Evolutionary conservation across 164 flowering plant species (phyloP).

Genomic region (Annona squamosa): DNA sequence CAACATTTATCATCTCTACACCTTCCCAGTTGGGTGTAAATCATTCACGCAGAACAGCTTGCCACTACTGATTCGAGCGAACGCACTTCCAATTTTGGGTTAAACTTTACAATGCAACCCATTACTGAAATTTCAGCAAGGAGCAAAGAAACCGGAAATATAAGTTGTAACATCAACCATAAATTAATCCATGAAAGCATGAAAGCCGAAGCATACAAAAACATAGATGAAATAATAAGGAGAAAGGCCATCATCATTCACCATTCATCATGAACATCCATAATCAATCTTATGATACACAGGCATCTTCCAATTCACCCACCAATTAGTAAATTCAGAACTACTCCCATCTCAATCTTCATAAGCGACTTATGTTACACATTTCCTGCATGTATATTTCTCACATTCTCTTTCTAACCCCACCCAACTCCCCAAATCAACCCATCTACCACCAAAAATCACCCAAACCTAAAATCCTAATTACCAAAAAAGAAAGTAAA

Average conservation of each 20-base stretch:
- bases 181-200: neutral
- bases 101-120: no score
- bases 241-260: neutral
- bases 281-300: conserved; percentile 1
- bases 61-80: no score
- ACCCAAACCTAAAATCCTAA: neutral
- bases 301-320: neutral
- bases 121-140: no score
- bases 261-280: neutral
- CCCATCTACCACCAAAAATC: neutral
- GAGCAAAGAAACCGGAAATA: no score
- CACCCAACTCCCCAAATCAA: conserved; percentile 1
- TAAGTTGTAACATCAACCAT: no score
- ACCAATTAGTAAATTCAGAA: neutral
- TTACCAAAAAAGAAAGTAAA: neutral
- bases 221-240: neutral
- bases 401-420: neutral
- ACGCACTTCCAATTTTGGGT: no score
- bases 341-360: conserved; percentile 2
- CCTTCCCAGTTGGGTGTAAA: no score
- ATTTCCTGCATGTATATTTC: neutral
- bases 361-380: conserved; percentile 11
- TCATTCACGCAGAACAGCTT: no score
- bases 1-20: no score
- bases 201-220: neutral